Conservation (phyloP, 1,139 yeast species). For the Blastobotrys persicus region DNA sequence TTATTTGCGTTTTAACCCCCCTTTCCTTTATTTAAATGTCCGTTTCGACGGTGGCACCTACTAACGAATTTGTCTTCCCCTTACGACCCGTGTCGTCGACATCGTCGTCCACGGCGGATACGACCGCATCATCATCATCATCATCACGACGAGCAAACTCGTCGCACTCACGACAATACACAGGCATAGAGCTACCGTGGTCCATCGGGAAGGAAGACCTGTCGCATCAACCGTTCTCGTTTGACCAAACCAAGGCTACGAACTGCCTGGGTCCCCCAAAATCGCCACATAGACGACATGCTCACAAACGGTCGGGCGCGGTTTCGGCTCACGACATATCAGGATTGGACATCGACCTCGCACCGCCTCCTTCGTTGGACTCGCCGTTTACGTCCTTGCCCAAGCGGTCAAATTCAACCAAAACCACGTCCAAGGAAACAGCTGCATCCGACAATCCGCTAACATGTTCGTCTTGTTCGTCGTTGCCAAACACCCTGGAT, state of each 20-base stretch:
- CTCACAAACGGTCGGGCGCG: conserved; percentile 21
- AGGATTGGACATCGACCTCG: background rate
- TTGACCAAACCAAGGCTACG: background rate
- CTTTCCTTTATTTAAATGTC: conserved; percentile 4
- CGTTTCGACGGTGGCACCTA: conserved; percentile 2
- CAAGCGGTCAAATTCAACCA: conserved; percentile 9
- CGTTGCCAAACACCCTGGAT: conserved; percentile 4
- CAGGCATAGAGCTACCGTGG: conserved; percentile 17
- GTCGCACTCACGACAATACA: conserved; percentile 16
- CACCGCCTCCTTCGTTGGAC: conserved; percentile 6
- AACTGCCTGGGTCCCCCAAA: conserved; percentile 10
- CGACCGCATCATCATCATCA: conserved; percentile 8
- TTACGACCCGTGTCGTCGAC: conserved; percentile 6
- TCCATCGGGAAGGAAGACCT: conserved; percentile 10
- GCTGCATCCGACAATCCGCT: conserved; percentile 7
- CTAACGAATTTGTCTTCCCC: conserved; percentile 8
- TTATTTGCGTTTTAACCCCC: background rate
- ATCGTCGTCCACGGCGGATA: conserved; percentile 7
- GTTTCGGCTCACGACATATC: conserved; percentile 20
- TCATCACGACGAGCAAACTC: background rate
- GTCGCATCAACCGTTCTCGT: conserved; percentile 4
- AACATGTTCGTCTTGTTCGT: conserved; percentile 5
- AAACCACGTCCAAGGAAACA: conserved; percentile 7
- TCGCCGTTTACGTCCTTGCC: conserved; percentile 4
- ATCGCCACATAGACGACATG: conserved; percentile 20